Conservation (phyloP, 345 rosid species). For the Aquilaria sinensis region DNA sequence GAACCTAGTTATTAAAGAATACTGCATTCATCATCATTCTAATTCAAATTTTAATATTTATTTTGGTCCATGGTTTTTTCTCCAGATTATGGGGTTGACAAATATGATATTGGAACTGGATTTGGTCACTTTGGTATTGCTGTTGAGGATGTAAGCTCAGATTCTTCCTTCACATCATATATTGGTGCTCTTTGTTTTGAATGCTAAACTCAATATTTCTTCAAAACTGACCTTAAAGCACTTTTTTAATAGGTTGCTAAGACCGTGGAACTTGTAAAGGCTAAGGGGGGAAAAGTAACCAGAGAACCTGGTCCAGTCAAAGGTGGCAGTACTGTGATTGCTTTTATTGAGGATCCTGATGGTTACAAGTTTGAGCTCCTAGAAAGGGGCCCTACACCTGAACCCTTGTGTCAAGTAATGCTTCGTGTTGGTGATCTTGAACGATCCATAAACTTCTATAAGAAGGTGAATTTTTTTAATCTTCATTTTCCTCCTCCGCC, state of each 20-base stretch:
- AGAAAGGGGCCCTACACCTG: slow-evolving; percentile 91
- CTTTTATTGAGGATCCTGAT: slow-evolving; percentile 93
- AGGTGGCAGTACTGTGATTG: slow-evolving; percentile 85
- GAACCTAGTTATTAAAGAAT: background rate
- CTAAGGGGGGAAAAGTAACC: slow-evolving; percentile 86
- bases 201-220: background rate
- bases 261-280: slow-evolving; percentile 81
- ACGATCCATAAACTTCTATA: slow-evolving; percentile 72
- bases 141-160: slow-evolving; percentile 74
- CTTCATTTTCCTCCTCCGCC: no score
- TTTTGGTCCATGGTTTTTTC: background rate
- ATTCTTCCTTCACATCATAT: background rate
- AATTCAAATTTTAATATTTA: background rate
- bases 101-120: slow-evolving; percentile 76
- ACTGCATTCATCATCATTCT: background rate
- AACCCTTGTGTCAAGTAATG: slow-evolving; percentile 96
- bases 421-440: slow-evolving; percentile 97
- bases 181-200: background rate
- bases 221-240: background rate
- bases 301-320: slow-evolving; percentile 95
- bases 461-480: slow-evolving; percentile 46
- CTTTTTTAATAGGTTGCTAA: slow-evolving; percentile 53
- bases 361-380: slow-evolving; percentile 93
- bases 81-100: slow-evolving; percentile 93
- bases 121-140: slow-evolving; percentile 98